Percentiles rank a stretch among this genome's conserved stretches.
phyloP scores from a whole-genome alignment of 129 eudicot species.

The Mikania micrantha region DNA sequence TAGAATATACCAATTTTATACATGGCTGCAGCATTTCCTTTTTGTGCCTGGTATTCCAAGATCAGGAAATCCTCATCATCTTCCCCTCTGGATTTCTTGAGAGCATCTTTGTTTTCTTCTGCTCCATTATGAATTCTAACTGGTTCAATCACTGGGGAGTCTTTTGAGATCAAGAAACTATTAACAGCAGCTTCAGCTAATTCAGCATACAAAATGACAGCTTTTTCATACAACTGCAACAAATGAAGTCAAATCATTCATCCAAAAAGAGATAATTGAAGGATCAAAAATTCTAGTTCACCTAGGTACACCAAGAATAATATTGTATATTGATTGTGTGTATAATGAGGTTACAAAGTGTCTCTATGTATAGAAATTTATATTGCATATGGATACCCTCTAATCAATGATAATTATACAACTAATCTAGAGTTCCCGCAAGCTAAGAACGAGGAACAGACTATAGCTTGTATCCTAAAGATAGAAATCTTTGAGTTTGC shows the following conservation, averaged over 20 bases:
- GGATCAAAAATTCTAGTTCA: neutral
- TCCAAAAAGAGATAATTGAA: neutral
- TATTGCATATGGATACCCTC: too few species aligned
- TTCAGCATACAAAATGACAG: slow-evolving; percentile 84
- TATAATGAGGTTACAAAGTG: too few species aligned
- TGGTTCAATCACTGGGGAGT: slow-evolving; percentile 84
- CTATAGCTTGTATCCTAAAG: too few species aligned
- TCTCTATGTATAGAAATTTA: too few species aligned
- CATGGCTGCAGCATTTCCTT: slow-evolving; percentile 93
- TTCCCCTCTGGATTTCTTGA: slow-evolving; percentile 87
- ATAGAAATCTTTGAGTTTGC: too few species aligned
- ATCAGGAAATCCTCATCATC: slow-evolving; percentile 97
- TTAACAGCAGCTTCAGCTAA: slow-evolving; percentile 91
- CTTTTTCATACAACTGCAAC: slow-evolving; percentile 82
- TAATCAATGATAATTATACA: too few species aligned
- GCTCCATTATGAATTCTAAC: slow-evolving; percentile 90
- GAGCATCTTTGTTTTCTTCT: slow-evolving; percentile 90
- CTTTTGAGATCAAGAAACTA: slow-evolving; percentile 79
- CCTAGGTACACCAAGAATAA: too few species aligned
- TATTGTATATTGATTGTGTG: too few species aligned
- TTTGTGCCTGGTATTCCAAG: slow-evolving; percentile 90
- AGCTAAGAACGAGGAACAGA: too few species aligned
- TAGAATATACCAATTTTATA: slow-evolving; percentile 84
- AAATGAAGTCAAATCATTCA: slow-evolving; percentile 9
- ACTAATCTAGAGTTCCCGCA: too few species aligned